These are phyloP conservation scores for Sordariomycetes sp. DNA, from an alignment of 2,329 filamentous ascomycete species.

Conservation along the genomic window DNA sequence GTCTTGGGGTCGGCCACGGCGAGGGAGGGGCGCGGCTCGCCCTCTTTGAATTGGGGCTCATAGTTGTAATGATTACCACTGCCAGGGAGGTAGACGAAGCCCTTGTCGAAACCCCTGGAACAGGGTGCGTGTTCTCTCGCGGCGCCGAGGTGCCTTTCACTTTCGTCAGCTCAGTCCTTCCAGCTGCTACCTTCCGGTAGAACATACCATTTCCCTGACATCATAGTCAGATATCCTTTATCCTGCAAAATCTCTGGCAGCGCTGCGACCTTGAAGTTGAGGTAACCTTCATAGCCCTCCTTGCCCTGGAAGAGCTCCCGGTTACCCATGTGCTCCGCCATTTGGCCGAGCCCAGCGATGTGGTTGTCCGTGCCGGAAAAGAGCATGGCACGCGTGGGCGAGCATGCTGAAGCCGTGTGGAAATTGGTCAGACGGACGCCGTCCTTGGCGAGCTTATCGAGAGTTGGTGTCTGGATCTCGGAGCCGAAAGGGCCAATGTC, in stretches of 20 bases:
- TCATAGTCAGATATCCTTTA: slow-evolving; percentile 44
- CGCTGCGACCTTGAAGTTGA: no score
- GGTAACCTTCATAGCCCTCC: slow-evolving; percentile 30
- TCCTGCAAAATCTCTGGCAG: slow-evolving; percentile 48
- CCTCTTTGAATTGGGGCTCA: slow-evolving; percentile 27
- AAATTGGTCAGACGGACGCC: slow-evolving; percentile 50
- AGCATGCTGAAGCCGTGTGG: slow-evolving; percentile 53
- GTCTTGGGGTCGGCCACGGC: slow-evolving; percentile 2
- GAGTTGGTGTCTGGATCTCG: slow-evolving; percentile 50
- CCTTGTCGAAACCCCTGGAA: slow-evolving; percentile 26
- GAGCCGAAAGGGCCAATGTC: slow-evolving; percentile 50
- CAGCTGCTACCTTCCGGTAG: no score
- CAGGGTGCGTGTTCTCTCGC: neutral
- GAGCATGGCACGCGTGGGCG: slow-evolving; percentile 49
- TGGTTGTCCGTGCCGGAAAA: slow-evolving; percentile 24
- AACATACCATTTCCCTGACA: slow-evolving; percentile 53
- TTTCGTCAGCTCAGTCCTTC: no score
- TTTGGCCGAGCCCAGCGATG: slow-evolving; percentile 32
- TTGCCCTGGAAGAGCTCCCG: neutral
- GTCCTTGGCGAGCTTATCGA: slow-evolving; percentile 39
- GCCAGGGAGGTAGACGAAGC: slow-evolving; percentile 29
- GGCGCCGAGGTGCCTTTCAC: neutral
- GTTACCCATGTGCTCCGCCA: slow-evolving; percentile 1
- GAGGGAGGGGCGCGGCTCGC: neutral
- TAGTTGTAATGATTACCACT: slow-evolving; percentile 45